Evolutionary conservation across 345 rosid genomes (phyloP).

Genomic region (Microthlaspi erraticum): DNA sequence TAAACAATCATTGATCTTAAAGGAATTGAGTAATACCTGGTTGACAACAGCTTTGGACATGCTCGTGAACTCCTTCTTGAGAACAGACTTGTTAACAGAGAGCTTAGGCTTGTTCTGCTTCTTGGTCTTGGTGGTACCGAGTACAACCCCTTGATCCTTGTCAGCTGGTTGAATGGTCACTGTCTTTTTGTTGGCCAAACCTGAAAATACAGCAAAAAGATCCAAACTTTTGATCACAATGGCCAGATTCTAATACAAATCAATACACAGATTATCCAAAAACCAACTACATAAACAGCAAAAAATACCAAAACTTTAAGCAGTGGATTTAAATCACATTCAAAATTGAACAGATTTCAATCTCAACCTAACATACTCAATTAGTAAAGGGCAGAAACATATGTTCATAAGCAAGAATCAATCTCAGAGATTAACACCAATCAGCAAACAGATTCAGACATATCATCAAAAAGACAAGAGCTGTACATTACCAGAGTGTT

Average conservation of each 20-base stretch:
- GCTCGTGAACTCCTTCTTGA: constrained; percentile 73
- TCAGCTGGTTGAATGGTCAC: constrained; percentile 58
- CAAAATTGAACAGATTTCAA: not conserved
- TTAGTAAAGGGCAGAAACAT: not conserved
- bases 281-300: not conserved
- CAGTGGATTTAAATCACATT: too few relatives aligned
- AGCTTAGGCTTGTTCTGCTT: constrained; percentile 66
- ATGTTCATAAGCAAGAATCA: not conserved
- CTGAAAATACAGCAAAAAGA: constrained; percentile 32
- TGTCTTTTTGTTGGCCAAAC: constrained; percentile 69
- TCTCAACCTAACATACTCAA: not conserved
- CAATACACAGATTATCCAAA: not conserved
- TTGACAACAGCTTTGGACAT: constrained; percentile 74
- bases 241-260: not conserved
- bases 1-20: not conserved
- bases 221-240: not conserved
- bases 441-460: not conserved
- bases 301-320: not conserved
- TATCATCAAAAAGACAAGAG: not conserved
- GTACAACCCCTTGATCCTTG: constrained; percentile 56
- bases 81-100: constrained; percentile 63
- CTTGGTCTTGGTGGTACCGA: constrained; percentile 73
- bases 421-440: not conserved
- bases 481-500: constrained; percentile 59
- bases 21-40: constrained; percentile 51